Conservation (phyloP, 495 filamentous ascomycete species). For the Bacidia rubella region DNA sequence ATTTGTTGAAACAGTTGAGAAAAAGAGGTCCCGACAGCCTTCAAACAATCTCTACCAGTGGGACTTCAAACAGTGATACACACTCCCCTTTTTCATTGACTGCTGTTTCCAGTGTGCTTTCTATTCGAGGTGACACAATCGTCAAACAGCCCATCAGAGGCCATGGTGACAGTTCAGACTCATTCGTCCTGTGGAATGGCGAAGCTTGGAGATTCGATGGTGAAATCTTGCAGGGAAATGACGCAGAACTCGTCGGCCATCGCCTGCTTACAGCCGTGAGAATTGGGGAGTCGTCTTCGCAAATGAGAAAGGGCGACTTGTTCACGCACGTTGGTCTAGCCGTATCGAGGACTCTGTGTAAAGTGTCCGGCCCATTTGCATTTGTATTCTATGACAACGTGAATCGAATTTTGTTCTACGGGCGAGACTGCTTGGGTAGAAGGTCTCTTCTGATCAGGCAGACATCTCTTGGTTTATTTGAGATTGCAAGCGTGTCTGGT, state of each 20-base stretch:
- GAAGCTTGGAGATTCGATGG: slow-evolving; percentile 76
- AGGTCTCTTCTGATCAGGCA: slow-evolving; percentile 56
- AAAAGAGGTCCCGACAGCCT: slow-evolving; percentile 42
- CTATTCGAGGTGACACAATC: slow-evolving; percentile 62
- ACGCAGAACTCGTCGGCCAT: slow-evolving; percentile 59
- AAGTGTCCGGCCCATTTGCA: slow-evolving; percentile 74
- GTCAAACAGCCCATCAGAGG: slow-evolving; percentile 63
- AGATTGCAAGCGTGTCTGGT: slow-evolving; percentile 65
- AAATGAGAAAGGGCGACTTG: too few relatives aligned
- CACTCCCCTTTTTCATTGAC: slow-evolving; percentile 27
- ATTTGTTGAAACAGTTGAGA: slow-evolving; percentile 30
- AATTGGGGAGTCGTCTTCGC: slow-evolving; percentile 6
- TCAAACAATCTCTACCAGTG: neutral
- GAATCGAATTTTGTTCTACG: slow-evolving; percentile 53
- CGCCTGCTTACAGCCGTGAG: slow-evolving; percentile 35
- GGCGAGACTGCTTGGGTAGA: slow-evolving; percentile 73
- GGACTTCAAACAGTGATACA: slow-evolving; percentile 5
- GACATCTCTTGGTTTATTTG: slow-evolving; percentile 35
- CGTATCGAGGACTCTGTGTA: slow-evolving; percentile 40
- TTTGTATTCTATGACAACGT: slow-evolving; percentile 73
- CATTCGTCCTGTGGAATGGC: slow-evolving; percentile 93
- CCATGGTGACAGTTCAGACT: slow-evolving; percentile 32
- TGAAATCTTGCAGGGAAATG: slow-evolving; percentile 48
- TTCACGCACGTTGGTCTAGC: slow-evolving; percentile 14
- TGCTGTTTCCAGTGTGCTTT: slow-evolving; percentile 73